These are phyloP conservation scores for Eucalyptus regnans DNA, from an alignment of 345 rosid genomes.

Conservation along the genomic window DNA sequence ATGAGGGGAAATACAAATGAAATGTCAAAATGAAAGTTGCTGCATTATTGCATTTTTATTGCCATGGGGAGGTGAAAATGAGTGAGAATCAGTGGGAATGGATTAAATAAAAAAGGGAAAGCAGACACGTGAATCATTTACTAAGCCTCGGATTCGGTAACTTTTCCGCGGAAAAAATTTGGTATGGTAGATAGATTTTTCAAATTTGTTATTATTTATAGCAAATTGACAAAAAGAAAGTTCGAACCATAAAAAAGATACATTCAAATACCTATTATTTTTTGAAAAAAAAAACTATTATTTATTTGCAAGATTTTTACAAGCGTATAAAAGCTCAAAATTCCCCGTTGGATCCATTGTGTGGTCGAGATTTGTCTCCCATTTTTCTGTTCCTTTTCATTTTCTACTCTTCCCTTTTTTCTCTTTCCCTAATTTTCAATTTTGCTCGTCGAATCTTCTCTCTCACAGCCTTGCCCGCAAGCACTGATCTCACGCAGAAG, in stretches of 20 bases:
- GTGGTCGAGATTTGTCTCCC: background rate
- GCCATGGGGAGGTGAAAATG: background rate
- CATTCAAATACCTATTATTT: background rate
- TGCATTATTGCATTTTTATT: background rate
- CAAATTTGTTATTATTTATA: too few species aligned
- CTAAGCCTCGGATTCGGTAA: rapidly evolving
- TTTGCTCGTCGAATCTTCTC: background rate
- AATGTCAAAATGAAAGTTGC: background rate
- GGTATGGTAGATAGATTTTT: too few species aligned
- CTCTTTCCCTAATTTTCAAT: background rate
- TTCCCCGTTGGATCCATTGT: background rate
- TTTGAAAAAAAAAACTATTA: rapidly evolving
- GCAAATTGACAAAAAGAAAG: background rate
- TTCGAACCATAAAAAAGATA: background rate
- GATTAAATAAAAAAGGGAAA: background rate
- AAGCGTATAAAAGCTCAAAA: background rate
- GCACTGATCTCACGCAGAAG: background rate
- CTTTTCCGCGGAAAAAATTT: too few species aligned
- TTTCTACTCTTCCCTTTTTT: too few species aligned
- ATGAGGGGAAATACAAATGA: background rate
- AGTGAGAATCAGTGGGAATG: background rate
- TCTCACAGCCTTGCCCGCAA: background rate
- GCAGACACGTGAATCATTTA: background rate
- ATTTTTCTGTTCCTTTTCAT: background rate
- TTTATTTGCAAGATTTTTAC: background rate